phyloP scores from a whole-genome alignment of 495 filamentous ascomycete species.

The Margaritispora aquatica region DNA sequence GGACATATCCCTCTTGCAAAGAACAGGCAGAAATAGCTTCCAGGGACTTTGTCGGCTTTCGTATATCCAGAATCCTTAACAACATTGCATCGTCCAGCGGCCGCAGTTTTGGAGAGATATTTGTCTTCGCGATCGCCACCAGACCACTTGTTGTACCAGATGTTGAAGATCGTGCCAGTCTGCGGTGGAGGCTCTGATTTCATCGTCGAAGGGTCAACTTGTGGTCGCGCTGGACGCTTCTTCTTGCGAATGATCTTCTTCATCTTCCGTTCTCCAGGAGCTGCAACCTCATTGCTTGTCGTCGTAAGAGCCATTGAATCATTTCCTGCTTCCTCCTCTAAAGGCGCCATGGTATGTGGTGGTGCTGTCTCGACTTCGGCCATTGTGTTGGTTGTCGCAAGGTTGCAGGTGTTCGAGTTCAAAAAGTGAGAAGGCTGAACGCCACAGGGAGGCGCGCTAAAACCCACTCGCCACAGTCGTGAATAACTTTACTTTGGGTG shows the following conservation, averaged over 20 bases:
- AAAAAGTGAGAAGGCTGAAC: constrained; percentile 5
- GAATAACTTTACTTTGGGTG: neutral
- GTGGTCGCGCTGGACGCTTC: constrained; percentile 57
- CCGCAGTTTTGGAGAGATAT: constrained; percentile 69
- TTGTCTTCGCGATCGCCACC: constrained; percentile 93
- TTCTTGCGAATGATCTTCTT: constrained; percentile 68
- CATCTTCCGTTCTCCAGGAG: constrained; percentile 44
- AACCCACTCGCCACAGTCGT: neutral
- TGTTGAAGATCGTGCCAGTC: constrained; percentile 90
- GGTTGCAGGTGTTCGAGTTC: constrained; percentile 1
- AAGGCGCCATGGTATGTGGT: constrained; percentile 14
- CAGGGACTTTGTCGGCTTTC: constrained; percentile 69
- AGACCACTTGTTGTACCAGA: constrained; percentile 94
- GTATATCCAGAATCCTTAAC: constrained; percentile 83
- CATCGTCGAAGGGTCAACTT: constrained; percentile 80
- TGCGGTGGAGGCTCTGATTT: constrained; percentile 75
- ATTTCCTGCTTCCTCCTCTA: constrained; percentile 7
- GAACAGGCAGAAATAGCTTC: constrained; percentile 88
- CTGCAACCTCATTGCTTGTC: constrained; percentile 38
- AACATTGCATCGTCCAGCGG: constrained; percentile 75
- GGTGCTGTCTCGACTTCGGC: constrained; percentile 16
- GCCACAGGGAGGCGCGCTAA: neutral
- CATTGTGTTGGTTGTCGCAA: constrained; percentile 18
- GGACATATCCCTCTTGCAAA: constrained; percentile 81
- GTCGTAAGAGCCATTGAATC: constrained; percentile 29